phyloP scores from a whole-genome alignment of 805 yeast species.

The Zygoascus ofunaensis region DNA sequence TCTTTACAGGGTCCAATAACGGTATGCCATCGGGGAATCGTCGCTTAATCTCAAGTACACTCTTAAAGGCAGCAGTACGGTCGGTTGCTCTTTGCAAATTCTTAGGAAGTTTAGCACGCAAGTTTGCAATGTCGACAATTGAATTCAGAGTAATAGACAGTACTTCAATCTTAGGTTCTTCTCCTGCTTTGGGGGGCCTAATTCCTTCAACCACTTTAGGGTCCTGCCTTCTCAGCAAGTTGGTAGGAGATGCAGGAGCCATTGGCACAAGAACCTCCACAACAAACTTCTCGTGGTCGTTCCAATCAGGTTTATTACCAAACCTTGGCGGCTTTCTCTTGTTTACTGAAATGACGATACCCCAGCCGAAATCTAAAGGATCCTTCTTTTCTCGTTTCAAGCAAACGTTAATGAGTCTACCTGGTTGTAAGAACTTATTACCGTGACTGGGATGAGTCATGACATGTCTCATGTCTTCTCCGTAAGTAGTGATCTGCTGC shows the following conservation, averaged over 20 bases:
- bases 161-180: conserved; percentile 60
- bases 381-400: conserved; percentile 28
- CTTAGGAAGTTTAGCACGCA: conserved; percentile 72
- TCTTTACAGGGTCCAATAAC: conserved; percentile 78
- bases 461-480: conserved; percentile 67
- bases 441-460: conserved; percentile 87
- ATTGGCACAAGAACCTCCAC: conserved; percentile 81
- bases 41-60: conserved; percentile 68
- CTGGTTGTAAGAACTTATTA: conserved; percentile 77
- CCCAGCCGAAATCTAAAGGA: conserved; percentile 85
- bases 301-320: conserved; percentile 33
- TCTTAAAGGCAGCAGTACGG: conserved; percentile 53
- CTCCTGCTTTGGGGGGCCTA: conserved; percentile 67
- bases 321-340: conserved; percentile 43
- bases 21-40: conserved; percentile 90
- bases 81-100: conserved; percentile 41
- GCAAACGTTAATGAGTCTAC: conserved; percentile 67
- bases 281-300: conserved; percentile 84
- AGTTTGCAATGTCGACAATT: conserved; percentile 63
- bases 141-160: conserved; percentile 81
- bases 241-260: conserved; percentile 60
- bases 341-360: conserved; percentile 66
- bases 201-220: conserved; percentile 83
- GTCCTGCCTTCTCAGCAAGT: conserved; percentile 64
- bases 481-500: conserved; percentile 60